Percentiles rank a stretch among this genome's conserved stretches.
phyloP scores from a whole-genome alignment of 257 asterid species.

The Cordia subcordata region DNA sequence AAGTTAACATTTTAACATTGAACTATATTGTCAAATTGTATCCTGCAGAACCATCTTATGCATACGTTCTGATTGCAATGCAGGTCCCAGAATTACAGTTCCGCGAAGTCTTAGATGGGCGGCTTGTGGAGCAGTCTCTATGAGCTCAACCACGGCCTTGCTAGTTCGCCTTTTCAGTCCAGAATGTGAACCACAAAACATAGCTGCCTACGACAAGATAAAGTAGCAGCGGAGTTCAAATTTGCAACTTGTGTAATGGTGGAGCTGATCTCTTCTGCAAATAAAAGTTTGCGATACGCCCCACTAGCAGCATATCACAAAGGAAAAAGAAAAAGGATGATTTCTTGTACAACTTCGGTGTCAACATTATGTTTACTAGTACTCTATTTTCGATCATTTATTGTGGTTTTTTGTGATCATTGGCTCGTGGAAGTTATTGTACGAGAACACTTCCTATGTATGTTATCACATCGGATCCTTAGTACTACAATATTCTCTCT shows the following conservation, averaged over 20 bases:
- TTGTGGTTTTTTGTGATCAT: neutral
- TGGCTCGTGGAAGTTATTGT: neutral
- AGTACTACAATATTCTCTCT: too few relatives aligned
- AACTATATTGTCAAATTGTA: neutral
- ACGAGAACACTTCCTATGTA: too few relatives aligned
- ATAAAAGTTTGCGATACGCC: too few relatives aligned
- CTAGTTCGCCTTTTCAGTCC: constrained; percentile 73
- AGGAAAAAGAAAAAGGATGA: too few relatives aligned
- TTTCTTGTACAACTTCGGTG: neutral
- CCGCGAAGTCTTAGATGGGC: constrained; percentile 85
- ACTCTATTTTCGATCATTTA: neutral
- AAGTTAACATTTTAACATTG: neutral
- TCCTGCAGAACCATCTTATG: neutral
- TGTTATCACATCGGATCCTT: too few relatives aligned
- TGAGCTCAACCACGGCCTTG: constrained; percentile 59
- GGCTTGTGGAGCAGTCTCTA: constrained; percentile 65
- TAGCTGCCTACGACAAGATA: constrained; percentile 69
- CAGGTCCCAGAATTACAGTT: constrained; percentile 81
- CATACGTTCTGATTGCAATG: constrained; percentile 18
- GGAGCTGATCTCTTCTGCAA: neutral
- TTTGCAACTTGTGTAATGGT: neutral
- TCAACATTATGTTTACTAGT: neutral
- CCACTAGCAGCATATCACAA: too few relatives aligned
- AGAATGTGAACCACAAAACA: constrained; percentile 88
- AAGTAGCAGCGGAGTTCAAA: neutral